These are phyloP conservation scores for Crithidia sp. DNA, from an alignment of 208 protist genomes.

Conservation along the genomic window DNA sequence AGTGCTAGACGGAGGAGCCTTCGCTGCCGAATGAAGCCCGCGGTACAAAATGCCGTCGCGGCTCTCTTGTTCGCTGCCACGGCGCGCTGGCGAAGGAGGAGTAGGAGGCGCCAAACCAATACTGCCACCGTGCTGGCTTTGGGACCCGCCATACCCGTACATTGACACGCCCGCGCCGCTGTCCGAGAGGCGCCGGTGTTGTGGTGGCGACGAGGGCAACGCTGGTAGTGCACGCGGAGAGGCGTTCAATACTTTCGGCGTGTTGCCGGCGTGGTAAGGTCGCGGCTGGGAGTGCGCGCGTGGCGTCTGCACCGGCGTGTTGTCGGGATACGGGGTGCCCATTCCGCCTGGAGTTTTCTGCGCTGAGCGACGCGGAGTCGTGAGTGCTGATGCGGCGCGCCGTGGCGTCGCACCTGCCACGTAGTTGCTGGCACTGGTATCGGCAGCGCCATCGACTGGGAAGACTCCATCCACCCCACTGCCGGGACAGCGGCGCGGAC, in stretches of 20 bases:
- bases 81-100: background rate
- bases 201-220: no score
- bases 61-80: background rate
- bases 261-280: background rate
- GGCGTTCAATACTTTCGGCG: no score
- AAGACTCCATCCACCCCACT: no score
- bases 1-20: no score
- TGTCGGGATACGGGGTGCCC: constrained; percentile 7
- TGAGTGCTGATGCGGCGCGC: background rate
- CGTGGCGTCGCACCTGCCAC: background rate
- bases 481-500: background rate
- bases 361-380: background rate
- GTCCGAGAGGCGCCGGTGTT: background rate
- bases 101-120: constrained; percentile 5
- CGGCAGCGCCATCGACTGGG: no score
- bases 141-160: background rate
- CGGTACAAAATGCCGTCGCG: constrained; percentile 13
- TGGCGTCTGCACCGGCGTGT: background rate
- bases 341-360: no score
- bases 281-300: constrained; percentile 8
- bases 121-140: background rate
- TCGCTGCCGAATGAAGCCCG: background rate
- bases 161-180: background rate
- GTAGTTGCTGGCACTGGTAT: background rate
- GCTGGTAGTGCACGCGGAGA: no score